These are phyloP conservation scores for Lepiota venenata DNA, from an alignment of 768 basidiomycete genomes.

Conservation along the genomic window DNA sequence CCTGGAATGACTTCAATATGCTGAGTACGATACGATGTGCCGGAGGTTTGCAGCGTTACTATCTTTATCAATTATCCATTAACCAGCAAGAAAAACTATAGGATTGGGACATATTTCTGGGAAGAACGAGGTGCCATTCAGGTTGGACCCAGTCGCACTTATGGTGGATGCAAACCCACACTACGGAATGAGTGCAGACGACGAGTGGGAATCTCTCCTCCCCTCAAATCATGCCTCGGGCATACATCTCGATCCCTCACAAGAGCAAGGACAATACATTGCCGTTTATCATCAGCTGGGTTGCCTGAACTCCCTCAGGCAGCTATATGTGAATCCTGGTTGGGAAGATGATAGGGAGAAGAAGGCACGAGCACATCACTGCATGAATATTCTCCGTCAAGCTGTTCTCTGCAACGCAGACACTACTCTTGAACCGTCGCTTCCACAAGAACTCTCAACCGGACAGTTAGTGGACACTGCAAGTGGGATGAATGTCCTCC, in stretches of 20 bases:
- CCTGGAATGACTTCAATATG: conserved; percentile 1
- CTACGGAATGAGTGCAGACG: conserved; percentile 11
- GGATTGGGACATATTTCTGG: neutral
- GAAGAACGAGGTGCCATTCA: conserved; percentile 2
- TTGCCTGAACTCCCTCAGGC: conserved; percentile 9
- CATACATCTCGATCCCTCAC: neutral
- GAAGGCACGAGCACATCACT: conserved; percentile 6
- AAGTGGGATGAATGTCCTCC: conserved; percentile 11
- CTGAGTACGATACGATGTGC: neutral
- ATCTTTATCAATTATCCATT: neutral
- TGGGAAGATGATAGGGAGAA: conserved; percentile 5
- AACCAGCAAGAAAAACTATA: neutral
- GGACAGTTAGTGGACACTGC: conserved; percentile 5
- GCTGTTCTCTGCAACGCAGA: conserved; percentile 14
- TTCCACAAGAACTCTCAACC: neutral
- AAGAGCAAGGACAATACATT: neutral
- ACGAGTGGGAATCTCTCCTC: conserved; percentile 11
- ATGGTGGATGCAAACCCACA: conserved; percentile 3
- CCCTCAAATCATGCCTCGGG: conserved; percentile 9
- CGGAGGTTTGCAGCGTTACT: neutral
- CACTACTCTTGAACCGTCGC: conserved; percentile 13
- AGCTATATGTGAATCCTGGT: conserved; percentile 8
- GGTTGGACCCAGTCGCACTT: neutral
- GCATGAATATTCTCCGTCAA: conserved; percentile 13
- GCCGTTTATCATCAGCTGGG: conserved; percentile 11